A percentile compares a stretch with the other conserved stretches of the same genome.
These are phyloP conservation scores for Phaeosphaeria sp. DNA, from an alignment of 2,329 filamentous ascomycete species.

Conservation along the genomic window DNA sequence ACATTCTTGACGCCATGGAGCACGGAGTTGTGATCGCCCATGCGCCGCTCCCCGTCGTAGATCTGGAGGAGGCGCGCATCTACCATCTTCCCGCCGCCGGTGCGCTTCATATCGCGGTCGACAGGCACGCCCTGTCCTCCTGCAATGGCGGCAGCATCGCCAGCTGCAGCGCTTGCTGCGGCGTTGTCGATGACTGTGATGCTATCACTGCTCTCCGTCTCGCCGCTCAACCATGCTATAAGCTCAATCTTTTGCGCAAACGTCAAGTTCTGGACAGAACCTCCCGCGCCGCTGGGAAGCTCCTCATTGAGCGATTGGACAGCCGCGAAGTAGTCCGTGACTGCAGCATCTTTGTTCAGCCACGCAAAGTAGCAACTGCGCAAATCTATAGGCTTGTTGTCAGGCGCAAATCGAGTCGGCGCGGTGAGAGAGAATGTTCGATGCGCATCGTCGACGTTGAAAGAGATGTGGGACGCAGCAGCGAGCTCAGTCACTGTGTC, in stretches of 20 bases:
- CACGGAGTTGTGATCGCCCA: slow-evolving; percentile 90
- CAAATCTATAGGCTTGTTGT: slow-evolving; percentile 74
- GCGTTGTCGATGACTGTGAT: slow-evolving; percentile 83
- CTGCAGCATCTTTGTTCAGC: slow-evolving; percentile 88
- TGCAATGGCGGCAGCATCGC: slow-evolving; percentile 61
- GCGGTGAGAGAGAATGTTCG: slow-evolving; percentile 72
- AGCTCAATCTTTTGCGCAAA: slow-evolving; percentile 93
- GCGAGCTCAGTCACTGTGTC: slow-evolving; percentile 69
- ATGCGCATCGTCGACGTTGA: slow-evolving; percentile 67
- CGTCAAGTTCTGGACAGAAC: slow-evolving; percentile 82
- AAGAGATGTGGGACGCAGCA: slow-evolving; percentile 62
- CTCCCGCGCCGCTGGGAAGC: slow-evolving; percentile 65
- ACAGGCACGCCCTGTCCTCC: slow-evolving; percentile 54
- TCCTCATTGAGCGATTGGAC: slow-evolving; percentile 82
- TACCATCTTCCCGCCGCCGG: slow-evolving; percentile 52
- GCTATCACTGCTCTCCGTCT: slow-evolving; percentile 81
- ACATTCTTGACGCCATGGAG: slow-evolving; percentile 87
- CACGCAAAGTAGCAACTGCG: slow-evolving; percentile 97
- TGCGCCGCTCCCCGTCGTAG: slow-evolving; percentile 87
- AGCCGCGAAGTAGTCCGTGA: slow-evolving; percentile 88
- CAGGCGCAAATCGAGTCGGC: slow-evolving; percentile 84
- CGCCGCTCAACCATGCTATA: slow-evolving; percentile 91
- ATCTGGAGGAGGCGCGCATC: slow-evolving; percentile 86
- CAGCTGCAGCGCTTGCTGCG: slow-evolving; percentile 50
- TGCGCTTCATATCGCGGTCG: slow-evolving; percentile 47